Conservation (phyloP, 495 filamentous ascomycete species). For the Evernia prunastri region DNA sequence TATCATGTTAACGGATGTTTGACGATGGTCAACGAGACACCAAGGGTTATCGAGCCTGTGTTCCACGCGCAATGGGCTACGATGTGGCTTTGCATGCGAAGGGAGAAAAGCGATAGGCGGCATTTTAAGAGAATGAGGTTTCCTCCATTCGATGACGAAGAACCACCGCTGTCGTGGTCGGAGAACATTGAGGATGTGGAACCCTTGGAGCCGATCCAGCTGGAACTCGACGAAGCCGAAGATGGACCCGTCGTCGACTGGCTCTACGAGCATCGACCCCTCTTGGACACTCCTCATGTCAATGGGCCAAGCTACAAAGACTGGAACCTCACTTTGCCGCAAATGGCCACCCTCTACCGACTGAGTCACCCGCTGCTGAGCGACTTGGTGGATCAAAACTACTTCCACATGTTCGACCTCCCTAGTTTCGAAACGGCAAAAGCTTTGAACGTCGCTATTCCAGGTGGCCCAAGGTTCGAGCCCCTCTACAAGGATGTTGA, state of each 20-base stretch:
- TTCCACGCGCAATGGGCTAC: conserved; percentile 99
- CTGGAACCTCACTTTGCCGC: conserved; percentile 90
- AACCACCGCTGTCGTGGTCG: conserved; percentile 93
- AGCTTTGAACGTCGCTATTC: conserved; percentile 93
- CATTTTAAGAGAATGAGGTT: conserved; percentile 99
- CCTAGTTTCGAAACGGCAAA: conserved; percentile 96
- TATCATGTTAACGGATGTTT: conserved; percentile 98
- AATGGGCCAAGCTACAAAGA: conserved; percentile 95
- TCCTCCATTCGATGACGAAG: conserved; percentile 97
- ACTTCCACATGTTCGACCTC: conserved; percentile 96
- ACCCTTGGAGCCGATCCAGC: conserved; percentile 94
- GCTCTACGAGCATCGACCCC: conserved; percentile 94
- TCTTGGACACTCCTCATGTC: conserved; percentile 87
- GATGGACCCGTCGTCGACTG: conserved; percentile 87
- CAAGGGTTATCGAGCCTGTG: conserved; percentile 94
- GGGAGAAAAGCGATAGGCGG: conserved; percentile 92
- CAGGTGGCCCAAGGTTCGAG: conserved; percentile 94
- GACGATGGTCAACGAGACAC: conserved; percentile 94
- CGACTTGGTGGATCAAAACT: conserved; percentile 92
- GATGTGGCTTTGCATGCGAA: conserved; percentile 98
- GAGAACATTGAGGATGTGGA: conserved; percentile 99
- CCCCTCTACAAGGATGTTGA: conserved; percentile 98
- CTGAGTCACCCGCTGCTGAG: conserved; percentile 86
- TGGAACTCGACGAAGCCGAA: conserved; percentile 97
- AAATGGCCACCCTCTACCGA: conserved; percentile 94